These are phyloP conservation scores for Litchi chinensis DNA, from an alignment of 345 rosid species.

Conservation along the genomic window DNA sequence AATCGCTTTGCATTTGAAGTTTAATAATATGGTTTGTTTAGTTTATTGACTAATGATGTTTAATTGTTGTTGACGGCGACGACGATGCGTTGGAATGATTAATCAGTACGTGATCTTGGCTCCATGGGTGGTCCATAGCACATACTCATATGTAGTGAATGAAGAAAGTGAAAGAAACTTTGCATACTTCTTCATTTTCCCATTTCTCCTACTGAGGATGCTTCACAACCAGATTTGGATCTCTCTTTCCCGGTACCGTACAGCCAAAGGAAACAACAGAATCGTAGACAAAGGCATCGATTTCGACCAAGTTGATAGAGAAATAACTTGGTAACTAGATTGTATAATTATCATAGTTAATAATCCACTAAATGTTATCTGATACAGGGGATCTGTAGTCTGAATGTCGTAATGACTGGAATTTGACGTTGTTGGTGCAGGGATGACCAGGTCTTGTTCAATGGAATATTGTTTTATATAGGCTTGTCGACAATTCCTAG, in stretches of 20 bases:
- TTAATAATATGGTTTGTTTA: background rate
- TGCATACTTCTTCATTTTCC: constrained; percentile 39
- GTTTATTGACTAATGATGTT: background rate
- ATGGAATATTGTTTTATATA: constrained; percentile 35
- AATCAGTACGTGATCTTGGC: constrained; percentile 50
- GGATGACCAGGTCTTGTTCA: constrained; percentile 53
- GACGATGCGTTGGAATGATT: background rate
- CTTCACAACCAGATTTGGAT: constrained; percentile 71
- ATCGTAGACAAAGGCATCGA: constrained; percentile 62
- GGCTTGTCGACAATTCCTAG: constrained; percentile 23
- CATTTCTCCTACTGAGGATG: constrained; percentile 42
- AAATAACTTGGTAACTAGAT: constrained; percentile 49
- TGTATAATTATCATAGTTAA: no score
- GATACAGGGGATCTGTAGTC: no score
- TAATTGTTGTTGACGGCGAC: background rate
- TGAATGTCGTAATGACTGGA: no score
- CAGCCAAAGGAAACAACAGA: constrained; percentile 53
- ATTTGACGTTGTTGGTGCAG: constrained; percentile 16
- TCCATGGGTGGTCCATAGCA: constrained; percentile 58
- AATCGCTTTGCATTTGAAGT: no score
- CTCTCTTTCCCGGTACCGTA: constrained; percentile 48
- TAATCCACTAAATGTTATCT: no score
- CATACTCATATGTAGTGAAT: constrained; percentile 31
- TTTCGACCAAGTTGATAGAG: constrained; percentile 67
- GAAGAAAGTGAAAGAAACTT: constrained; percentile 38